Percentiles rank a stretch among this genome's conserved stretches.
These are phyloP conservation scores for Euphorbia peplus DNA, from an alignment of 345 rosid genomes.

Conservation along the genomic window DNA sequence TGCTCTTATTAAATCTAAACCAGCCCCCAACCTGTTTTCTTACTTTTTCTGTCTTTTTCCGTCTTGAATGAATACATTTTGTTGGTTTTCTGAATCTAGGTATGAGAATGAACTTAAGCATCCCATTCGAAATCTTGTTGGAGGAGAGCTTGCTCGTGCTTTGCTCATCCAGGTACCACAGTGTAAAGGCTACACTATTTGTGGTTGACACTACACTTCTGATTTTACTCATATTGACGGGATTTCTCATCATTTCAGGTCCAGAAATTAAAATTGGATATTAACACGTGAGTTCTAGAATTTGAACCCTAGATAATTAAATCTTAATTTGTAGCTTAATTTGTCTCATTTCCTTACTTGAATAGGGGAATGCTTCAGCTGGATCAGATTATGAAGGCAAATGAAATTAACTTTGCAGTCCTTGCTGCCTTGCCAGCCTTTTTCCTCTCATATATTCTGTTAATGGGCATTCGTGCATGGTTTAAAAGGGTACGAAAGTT, in stretches of 20 bases:
- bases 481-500: constrained; percentile 50
- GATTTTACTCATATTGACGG: constrained; percentile 16
- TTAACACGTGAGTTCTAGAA: constrained; percentile 73
- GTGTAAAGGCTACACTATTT: not conserved
- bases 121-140: constrained; percentile 84
- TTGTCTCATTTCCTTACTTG: constrained; percentile 20
- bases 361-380: constrained; percentile 96
- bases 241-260: constrained; percentile 53
- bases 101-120: constrained; percentile 81
- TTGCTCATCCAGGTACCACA: constrained; percentile 82
- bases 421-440: constrained; percentile 98
- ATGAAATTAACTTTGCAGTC: constrained; percentile 92
- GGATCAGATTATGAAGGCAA: constrained; percentile 92
- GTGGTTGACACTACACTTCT: constrained; percentile 16
- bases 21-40: not conserved
- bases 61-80: not conserved
- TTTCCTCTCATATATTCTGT: constrained; percentile 60
- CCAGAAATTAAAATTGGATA: constrained; percentile 90
- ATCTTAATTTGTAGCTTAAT: not conserved
- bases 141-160: constrained; percentile 95
- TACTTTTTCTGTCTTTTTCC: not conserved
- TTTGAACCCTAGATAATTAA: constrained; percentile 13
- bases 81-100: constrained; percentile 39
- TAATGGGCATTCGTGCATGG: constrained; percentile 69
- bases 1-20: not conserved